Evolutionary conservation across 2,329 filamentous ascomycete genomes (phyloP), one percentile per base, ranked within the genome.

Genomic region (Conoideocrella luteorostrata): DNA sequence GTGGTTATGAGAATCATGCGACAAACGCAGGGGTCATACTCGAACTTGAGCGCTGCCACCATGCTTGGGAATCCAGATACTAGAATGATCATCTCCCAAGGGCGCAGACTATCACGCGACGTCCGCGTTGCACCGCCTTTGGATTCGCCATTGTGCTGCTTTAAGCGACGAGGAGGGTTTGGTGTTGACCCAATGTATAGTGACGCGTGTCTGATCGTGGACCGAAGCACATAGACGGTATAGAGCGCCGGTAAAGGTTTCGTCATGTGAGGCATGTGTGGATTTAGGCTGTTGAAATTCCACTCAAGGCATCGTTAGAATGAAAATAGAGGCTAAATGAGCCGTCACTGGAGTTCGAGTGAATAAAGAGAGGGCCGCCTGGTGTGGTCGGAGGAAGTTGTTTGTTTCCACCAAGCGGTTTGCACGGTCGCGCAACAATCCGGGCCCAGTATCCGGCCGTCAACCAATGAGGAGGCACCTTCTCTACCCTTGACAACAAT

Each of bases 101-200:
- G 93, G 33, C 88, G 77, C 48, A 90, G 66, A 4, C 66, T 80
- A 37, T 70, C 65, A 41, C 78, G 75, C 10, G 84, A 78, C 1
- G 93, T 98, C 37, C 82, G 77, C 23, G 72, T 78, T 23, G 93
- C 93, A 28, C 93, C 93, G 41, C 93, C 93, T 58, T 80, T 85
- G 24, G 75, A 74, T 39, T 81, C 69, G 41, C 93, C 93, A 74
- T 98, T 98, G 67, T 98, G 93, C 62, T 97, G 93, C 49, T 80
- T 82, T 20, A 97, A 73, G 12, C 93, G 85, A 47, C 91, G 78
- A 1, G 82, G 80, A 33, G 93, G 91, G 58, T 96, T 82, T 0
- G 90, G 90, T 1, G 93, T 97, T 34, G 88, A 95, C 42, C 93
- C 93, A 43, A 97, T 84, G 64, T 98, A 98, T 22, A 91, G 74